Conservation (phyloP, 2,329 filamentous ascomycete genomes). For the Hirsutella thompsonii region DNA sequence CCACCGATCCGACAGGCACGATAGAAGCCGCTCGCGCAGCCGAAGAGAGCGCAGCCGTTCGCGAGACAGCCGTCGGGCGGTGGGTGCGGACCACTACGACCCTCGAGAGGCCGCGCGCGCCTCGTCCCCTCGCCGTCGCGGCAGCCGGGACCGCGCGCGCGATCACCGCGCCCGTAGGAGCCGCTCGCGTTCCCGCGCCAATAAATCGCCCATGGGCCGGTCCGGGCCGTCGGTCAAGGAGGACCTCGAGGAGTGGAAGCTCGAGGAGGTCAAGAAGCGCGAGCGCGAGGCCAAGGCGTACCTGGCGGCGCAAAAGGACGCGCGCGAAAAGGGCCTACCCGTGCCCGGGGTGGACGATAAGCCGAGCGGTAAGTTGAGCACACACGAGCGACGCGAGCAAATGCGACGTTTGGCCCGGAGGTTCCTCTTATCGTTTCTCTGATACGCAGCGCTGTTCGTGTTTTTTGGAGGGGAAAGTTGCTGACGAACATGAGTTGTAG, state of each 20-base stretch:
- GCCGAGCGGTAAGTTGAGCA: slow-evolving; percentile 1
- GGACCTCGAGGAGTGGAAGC: slow-evolving; percentile 44
- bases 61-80: slow-evolving; percentile 9
- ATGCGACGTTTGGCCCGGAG: not conserved
- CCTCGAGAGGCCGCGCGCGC: slow-evolving; percentile 9
- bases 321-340: slow-evolving; percentile 44
- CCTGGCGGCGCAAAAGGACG: slow-evolving; percentile 47
- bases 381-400: not conserved
- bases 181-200: slow-evolving; percentile 29
- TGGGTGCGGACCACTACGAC: slow-evolving; percentile 9
- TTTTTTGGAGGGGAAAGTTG: no score
- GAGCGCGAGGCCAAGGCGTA: slow-evolving; percentile 54
- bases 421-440: no score
- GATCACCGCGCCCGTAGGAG: slow-evolving; percentile 23
- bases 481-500: slow-evolving; percentile 18
- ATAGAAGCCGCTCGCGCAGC: slow-evolving; percentile 18
- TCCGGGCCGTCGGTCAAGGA: slow-evolving; percentile 29
- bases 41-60: slow-evolving; percentile 10
- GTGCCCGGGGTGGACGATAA: slow-evolving; percentile 45
- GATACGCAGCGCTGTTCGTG: no score
- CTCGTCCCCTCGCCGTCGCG: slow-evolving; percentile 12
- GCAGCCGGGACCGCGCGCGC: slow-evolving; percentile 12
- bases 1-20: slow-evolving; percentile 13
- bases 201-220: slow-evolving; percentile 18
- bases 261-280: slow-evolving; percentile 47